phyloP scores from a whole-genome alignment of 2,329 filamentous ascomycete genomes.

The Capronia coronata region DNA sequence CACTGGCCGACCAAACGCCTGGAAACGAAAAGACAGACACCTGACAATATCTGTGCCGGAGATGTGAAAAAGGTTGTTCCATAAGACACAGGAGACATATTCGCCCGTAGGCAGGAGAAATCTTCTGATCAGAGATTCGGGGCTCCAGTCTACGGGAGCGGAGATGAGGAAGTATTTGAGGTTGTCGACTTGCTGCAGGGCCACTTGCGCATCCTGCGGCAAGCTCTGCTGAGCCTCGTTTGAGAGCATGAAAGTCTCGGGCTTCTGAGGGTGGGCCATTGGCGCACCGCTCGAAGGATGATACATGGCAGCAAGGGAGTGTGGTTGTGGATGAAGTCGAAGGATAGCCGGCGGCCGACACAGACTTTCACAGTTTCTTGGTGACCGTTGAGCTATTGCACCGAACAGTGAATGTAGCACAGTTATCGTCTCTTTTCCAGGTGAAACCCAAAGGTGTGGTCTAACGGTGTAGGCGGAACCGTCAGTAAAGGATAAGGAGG shows the following conservation, averaged over 20 bases:
- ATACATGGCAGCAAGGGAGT: constrained; percentile 54
- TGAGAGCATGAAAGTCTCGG: constrained; percentile 97
- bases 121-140: constrained; percentile 90
- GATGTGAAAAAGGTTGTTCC: constrained; percentile 99
- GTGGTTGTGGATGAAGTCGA: constrained; percentile 25
- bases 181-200: constrained; percentile 96
- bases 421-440: constrained; percentile 6
- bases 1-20: constrained; percentile 94
- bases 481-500: too few species aligned
- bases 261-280: constrained; percentile 90
- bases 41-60: constrained; percentile 97
- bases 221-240: constrained; percentile 94
- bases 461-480: constrained; percentile 4
- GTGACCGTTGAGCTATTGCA: constrained; percentile 6
- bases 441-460: constrained; percentile 3
- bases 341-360: constrained; percentile 6
- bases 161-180: constrained; percentile 99
- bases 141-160: constrained; percentile 94
- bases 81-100: constrained; percentile 97
- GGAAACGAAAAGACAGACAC: constrained; percentile 96
- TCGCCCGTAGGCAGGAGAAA: constrained; percentile 95
- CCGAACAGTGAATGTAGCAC: neutral
- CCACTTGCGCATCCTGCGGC: constrained; percentile 92
- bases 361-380: constrained; percentile 19
- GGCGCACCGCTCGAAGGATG: constrained; percentile 69